phyloP scores from a whole-genome alignment of 2,329 filamentous ascomycete genomes.

The Monilinia fructigena region DNA sequence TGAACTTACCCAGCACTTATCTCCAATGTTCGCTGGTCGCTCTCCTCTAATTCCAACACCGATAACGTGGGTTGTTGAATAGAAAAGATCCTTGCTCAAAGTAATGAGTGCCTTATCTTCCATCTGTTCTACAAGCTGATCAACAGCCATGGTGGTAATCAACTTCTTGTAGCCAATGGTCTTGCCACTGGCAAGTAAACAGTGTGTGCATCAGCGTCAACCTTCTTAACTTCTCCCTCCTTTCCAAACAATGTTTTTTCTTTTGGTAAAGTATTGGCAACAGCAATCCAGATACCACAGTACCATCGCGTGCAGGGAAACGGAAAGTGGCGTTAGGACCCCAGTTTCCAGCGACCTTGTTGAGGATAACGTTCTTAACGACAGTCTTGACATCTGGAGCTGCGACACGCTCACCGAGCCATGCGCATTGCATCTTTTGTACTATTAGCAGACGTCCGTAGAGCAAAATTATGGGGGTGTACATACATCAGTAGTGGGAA shows the following conservation, averaged over 20 bases:
- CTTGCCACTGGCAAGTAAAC: constrained; percentile 81
- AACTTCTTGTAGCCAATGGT: constrained; percentile 90
- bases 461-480: background rate
- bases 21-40: constrained; percentile 92
- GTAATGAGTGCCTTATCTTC: constrained; percentile 79
- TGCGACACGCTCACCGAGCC: constrained; percentile 97
- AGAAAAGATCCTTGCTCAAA: constrained; percentile 89
- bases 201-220: constrained; percentile 81
- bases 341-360: constrained; percentile 97
- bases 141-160: constrained; percentile 93
- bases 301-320: constrained; percentile 93
- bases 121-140: constrained; percentile 83
- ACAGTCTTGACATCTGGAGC: constrained; percentile 93
- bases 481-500: constrained; percentile 87
- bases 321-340: constrained; percentile 97
- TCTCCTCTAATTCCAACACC: constrained; percentile 90
- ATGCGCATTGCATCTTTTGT: constrained; percentile 94
- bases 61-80: constrained; percentile 95
- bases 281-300: constrained; percentile 97
- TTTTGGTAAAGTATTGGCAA: constrained; percentile 87
- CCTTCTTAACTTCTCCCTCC: constrained; percentile 77
- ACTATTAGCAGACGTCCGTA: constrained; percentile 6
- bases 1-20: constrained; percentile 89
- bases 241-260: constrained; percentile 90
- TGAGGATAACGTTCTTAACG: constrained; percentile 89